Evolutionary conservation across 148 eudicot species (phyloP), one percentile per base, ranked within the genome.

Genomic region (Persicaria tinctoria): DNA sequence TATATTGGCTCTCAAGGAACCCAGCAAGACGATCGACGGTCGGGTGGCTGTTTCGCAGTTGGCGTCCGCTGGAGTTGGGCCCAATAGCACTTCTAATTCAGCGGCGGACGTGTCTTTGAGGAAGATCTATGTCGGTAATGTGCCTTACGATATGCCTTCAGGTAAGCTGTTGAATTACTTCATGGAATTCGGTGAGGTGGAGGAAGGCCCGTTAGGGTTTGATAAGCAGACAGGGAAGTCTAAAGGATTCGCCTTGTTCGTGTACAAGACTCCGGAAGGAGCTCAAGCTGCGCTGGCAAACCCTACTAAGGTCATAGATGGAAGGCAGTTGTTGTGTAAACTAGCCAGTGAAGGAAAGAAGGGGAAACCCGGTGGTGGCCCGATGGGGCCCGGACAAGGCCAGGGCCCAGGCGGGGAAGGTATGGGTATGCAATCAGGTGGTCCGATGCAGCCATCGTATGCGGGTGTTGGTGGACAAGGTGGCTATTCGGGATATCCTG

Each of bases 151-250:
- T 66, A 88, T 90, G 92, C 55, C 85, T 0, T 84, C 78, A 27
- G 92, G 87, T 75, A 85, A 87, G 76, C 66, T 92, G 70, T 53
- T 92, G 70, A 78, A 81, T 14, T 76, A 83, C 44, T 92, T 92
- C 73, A 45, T 79, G 17, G 71, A 80, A 9, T 92, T 80, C 54
- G 97, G 97, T 13, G 93, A 90, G 80, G 80, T 88, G 8, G 97
- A 92, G 78, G 91, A 90, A 54, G 97, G 97, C 47, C 97, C 97
- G 0, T 74, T 92, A 48, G 97, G 97, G 55, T 88, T 84, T 13
- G 95, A 92, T 82, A 92, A 88, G 90, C 83, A 81, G 20, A 90
- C 93, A 0, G 97, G 95, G 59, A 92, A 90, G 79, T 83, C 87
- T 0, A 90, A 81, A 60, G 97, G 97, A 60, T 92, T 81, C 75